A percentile compares a stretch with the other conserved stretches of the same genome.
phyloP scores from a whole-genome alignment of 2,329 filamentous ascomycete genomes.

The Whalleya microplaca region DNA sequence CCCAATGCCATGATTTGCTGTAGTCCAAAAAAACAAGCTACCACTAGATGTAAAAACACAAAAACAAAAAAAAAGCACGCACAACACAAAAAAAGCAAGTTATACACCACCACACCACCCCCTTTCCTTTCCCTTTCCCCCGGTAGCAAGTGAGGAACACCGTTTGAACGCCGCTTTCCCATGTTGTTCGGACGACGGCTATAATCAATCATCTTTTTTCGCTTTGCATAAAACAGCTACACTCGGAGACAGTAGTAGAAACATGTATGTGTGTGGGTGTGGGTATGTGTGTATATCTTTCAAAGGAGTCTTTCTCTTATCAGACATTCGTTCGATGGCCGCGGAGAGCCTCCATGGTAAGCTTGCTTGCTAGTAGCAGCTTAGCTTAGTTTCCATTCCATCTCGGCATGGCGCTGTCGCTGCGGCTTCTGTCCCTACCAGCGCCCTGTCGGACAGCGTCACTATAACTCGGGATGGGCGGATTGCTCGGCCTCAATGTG shows the following conservation, averaged over 20 bases:
- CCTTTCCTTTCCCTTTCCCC: not conserved
- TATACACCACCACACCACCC: too few species aligned
- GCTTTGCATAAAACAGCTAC: not conserved
- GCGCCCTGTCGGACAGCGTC: slow-evolving; percentile 67
- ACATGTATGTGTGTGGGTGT: too few species aligned
- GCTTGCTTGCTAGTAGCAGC: too few species aligned
- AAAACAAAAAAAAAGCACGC: not conserved
- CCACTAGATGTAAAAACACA: not conserved
- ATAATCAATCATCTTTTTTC: not conserved
- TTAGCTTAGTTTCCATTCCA: slow-evolving; percentile 13
- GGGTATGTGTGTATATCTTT: too few species aligned
- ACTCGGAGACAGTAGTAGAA: not conserved
- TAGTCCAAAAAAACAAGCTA: not conserved
- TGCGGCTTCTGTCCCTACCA: slow-evolving; percentile 50
- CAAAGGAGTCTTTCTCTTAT: too few species aligned
- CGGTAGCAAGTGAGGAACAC: too few species aligned
- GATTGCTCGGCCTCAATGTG: slow-evolving; percentile 46
- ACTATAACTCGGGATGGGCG: slow-evolving; percentile 83
- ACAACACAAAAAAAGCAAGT: not conserved
- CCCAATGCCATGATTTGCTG: not conserved
- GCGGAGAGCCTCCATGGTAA: too few species aligned
- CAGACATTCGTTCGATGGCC: too few species aligned
- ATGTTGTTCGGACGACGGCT: not conserved
- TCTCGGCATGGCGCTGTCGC: slow-evolving; percentile 39
- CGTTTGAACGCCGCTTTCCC: not conserved